phyloP scores from a whole-genome alignment of 495 filamentous ascomycete species.

The Lasiosphaeria ovina region DNA sequence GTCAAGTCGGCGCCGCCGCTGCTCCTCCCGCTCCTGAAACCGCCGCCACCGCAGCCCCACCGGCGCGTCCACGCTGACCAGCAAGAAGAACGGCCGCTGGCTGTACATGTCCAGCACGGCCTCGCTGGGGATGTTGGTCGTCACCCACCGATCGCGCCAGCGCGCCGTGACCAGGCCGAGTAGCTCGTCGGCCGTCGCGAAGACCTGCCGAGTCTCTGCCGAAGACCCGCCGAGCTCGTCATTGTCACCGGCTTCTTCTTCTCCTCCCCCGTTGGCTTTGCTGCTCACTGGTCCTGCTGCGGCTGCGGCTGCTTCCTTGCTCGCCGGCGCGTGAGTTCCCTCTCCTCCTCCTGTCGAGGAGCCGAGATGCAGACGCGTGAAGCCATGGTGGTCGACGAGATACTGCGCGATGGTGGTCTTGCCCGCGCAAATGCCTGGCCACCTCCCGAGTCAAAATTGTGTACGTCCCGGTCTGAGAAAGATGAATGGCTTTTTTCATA shows the following conservation, averaged over 20 bases:
- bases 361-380: conserved; percentile 52
- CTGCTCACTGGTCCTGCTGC: conserved; percentile 1
- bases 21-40: conserved; percentile 39
- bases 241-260: background rate
- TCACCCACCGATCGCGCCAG: conserved; percentile 83
- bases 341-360: conserved; percentile 21
- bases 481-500: background rate
- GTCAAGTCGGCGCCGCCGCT: conserved; percentile 2
- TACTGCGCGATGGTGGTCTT: conserved; percentile 84
- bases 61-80: conserved; percentile 89
- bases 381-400: conserved; percentile 73
- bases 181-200: conserved; percentile 59
- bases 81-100: conserved; percentile 85
- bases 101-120: conserved; percentile 66
- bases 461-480: too few relatives aligned
- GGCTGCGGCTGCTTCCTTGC: background rate
- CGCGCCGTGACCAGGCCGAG: conserved; percentile 80
- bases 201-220: conserved; percentile 35
- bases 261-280: background rate
- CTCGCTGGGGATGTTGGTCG: conserved; percentile 72
- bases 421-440: conserved; percentile 80
- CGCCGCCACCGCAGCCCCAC: conserved; percentile 78
- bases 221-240: background rate
- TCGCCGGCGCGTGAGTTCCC: conserved; percentile 1
- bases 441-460: background rate